Conservation (phyloP, 2,329 filamentous ascomycete species). For the Ophiosphaerella herpotricha region DNA sequence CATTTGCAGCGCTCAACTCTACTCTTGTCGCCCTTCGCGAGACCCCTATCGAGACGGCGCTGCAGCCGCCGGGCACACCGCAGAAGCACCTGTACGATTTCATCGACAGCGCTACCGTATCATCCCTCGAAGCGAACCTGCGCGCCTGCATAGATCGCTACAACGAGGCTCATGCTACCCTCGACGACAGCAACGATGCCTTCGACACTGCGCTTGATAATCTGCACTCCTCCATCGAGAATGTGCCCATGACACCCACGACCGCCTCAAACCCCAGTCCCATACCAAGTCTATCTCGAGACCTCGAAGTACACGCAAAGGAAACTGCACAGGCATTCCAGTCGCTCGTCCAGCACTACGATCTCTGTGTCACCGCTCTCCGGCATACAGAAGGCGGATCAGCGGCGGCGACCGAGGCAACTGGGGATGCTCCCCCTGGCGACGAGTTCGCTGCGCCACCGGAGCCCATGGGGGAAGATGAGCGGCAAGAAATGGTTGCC, state of each 20-base stretch:
- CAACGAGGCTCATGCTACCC: slow-evolving; percentile 67
- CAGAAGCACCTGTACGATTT: slow-evolving; percentile 73
- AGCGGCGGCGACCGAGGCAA: slow-evolving; percentile 52
- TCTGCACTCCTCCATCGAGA: slow-evolving; percentile 41
- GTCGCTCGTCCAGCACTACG: slow-evolving; percentile 84
- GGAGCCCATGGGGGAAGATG: slow-evolving; percentile 73
- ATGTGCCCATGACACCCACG: slow-evolving; percentile 36
- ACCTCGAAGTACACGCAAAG: slow-evolving; percentile 73
- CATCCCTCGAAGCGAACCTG: slow-evolving; percentile 67
- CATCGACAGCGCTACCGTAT: slow-evolving; percentile 72
- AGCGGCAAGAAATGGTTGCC: slow-evolving; percentile 80
- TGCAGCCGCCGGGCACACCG: slow-evolving; percentile 57
- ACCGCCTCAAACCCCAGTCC: slow-evolving; percentile 42
- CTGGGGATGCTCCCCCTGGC: slow-evolving; percentile 40
- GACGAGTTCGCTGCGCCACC: slow-evolving; percentile 52
- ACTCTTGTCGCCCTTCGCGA: slow-evolving; percentile 69
- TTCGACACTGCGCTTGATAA: slow-evolving; percentile 73
- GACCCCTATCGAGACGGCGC: slow-evolving; percentile 66
- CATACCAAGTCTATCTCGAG: slow-evolving; percentile 54
- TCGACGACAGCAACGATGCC: slow-evolving; percentile 60
- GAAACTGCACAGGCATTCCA: slow-evolving; percentile 81
- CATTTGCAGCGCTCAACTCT: slow-evolving; percentile 66
- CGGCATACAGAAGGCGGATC: slow-evolving; percentile 76
- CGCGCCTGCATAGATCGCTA: slow-evolving; percentile 73
- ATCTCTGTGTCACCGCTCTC: slow-evolving; percentile 88